These are phyloP conservation scores for Boletus edulis DNA, from an alignment of 768 basidiomycete species.

Conservation along the genomic window DNA sequence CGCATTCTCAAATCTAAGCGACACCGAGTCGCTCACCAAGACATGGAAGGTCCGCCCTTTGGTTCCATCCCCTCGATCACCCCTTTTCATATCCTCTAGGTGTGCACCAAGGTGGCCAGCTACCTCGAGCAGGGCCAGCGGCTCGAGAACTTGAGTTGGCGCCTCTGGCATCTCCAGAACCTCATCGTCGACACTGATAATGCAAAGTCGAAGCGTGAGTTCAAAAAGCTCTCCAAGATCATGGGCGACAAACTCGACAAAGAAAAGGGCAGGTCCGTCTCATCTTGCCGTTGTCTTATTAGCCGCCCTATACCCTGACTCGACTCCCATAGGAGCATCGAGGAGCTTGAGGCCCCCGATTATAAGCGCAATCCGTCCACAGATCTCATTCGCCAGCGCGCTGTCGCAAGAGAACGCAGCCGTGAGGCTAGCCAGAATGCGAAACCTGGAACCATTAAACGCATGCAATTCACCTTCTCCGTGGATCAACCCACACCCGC, in stretches of 20 bases:
- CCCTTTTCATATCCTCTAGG: slow-evolving; percentile 39
- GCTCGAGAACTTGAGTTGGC: slow-evolving; percentile 90
- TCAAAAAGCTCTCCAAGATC: slow-evolving; percentile 82
- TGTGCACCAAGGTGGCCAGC: slow-evolving; percentile 87
- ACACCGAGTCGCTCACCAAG: slow-evolving; percentile 81
- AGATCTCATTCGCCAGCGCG: slow-evolving; percentile 78
- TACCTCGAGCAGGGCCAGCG: slow-evolving; percentile 89
- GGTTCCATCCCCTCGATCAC: slow-evolving; percentile 1
- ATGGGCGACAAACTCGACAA: slow-evolving; percentile 94
- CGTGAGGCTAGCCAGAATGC: slow-evolving; percentile 66
- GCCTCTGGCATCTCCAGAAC: slow-evolving; percentile 89
- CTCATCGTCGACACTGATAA: slow-evolving; percentile 91
- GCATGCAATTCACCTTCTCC: slow-evolving; percentile 90
- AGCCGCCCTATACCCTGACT: slow-evolving; percentile 17
- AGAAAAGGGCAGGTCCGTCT: slow-evolving; percentile 81
- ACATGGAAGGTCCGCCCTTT: slow-evolving; percentile 75
- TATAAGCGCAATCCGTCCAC: slow-evolving; percentile 78
- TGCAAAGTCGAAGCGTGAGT: slow-evolving; percentile 82
- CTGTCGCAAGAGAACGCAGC: slow-evolving; percentile 76
- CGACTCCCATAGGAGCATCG: slow-evolving; percentile 60
- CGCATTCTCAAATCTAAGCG: slow-evolving; percentile 85
- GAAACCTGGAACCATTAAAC: slow-evolving; percentile 71
- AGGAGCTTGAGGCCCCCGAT: slow-evolving; percentile 81
- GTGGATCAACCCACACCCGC: slow-evolving; percentile 65
- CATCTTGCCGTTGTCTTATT: neutral